Percentiles rank a stretch among this genome's conserved stretches.
Evolutionary conservation across 192 early-diverging fungal genomes (phyloP).

Genomic region (Podila minutissima): DNA sequence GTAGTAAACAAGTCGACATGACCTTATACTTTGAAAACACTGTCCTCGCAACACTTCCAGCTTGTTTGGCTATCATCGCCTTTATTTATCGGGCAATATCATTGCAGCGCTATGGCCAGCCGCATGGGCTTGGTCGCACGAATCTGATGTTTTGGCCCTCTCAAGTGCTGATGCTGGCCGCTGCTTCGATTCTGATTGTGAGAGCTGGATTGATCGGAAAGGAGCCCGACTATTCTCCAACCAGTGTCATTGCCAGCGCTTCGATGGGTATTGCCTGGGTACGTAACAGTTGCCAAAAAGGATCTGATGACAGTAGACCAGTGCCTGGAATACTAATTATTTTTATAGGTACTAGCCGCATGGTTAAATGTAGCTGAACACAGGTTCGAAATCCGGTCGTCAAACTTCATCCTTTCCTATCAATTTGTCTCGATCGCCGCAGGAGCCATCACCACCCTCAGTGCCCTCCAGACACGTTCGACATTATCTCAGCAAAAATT

Average conservation of each 20-base stretch:
- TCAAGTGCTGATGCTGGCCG: slow-evolving; percentile 15
- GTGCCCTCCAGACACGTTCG: not conserved
- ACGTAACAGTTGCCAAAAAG: not conserved
- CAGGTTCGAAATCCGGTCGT: slow-evolving; percentile 29
- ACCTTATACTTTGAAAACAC: slow-evolving; percentile 29
- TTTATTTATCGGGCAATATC: not conserved
- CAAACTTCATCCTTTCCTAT: slow-evolving; percentile 18
- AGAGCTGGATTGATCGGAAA: slow-evolving; percentile 14
- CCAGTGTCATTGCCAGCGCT: slow-evolving; percentile 12
- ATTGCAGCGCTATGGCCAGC: not conserved
- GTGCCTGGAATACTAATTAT: not conserved
- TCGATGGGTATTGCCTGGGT: slow-evolving; percentile 28
- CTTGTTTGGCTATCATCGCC: slow-evolving; percentile 8
- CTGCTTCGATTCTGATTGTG: slow-evolving; percentile 8
- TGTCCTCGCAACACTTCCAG: slow-evolving; percentile 21
- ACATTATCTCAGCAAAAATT: too few species aligned
- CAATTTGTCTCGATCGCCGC: slow-evolving; percentile 9
- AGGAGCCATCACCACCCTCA: slow-evolving; percentile 14
- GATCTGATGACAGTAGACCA: too few species aligned
- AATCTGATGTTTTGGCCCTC: slow-evolving; percentile 21
- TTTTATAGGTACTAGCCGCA: slow-evolving; percentile 7
- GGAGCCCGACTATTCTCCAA: slow-evolving; percentile 4
- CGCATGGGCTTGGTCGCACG: slow-evolving; percentile 22
- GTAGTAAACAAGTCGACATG: slow-evolving; percentile 7
- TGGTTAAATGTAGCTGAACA: slow-evolving; percentile 10